Evolutionary conservation across 2,329 filamentous ascomycete species (phyloP).

Genomic region (Phialemoniopsis sp.): DNA sequence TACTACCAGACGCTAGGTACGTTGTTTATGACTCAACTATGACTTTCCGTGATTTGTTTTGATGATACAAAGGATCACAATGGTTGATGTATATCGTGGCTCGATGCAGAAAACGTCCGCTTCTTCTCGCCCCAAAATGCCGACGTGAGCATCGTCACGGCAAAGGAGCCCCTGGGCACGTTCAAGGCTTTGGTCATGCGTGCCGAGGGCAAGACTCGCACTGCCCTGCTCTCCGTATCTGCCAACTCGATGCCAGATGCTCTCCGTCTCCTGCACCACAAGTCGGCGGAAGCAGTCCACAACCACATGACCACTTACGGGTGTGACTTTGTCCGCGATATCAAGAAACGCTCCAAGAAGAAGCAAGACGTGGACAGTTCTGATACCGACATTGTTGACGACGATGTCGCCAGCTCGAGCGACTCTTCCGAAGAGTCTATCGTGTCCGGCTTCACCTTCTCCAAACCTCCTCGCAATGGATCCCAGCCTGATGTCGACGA

Average conservation of each 20-base stretch:
- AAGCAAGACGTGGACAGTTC: slow-evolving; percentile 3
- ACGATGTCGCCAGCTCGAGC: slow-evolving; percentile 1
- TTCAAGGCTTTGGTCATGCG: slow-evolving; percentile 18
- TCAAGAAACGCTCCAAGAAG: slow-evolving; percentile 6
- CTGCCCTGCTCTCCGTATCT: slow-evolving; percentile 24
- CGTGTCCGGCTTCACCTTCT: slow-evolving; percentile 1
- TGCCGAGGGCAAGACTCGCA: slow-evolving; percentile 15
- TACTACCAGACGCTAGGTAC: slow-evolving; percentile 3
- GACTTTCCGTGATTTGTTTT: too few relatives aligned
- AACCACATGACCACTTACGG: slow-evolving; percentile 25
- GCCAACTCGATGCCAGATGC: slow-evolving; percentile 22
- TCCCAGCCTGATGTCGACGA: slow-evolving; percentile 3
- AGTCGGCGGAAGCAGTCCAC: slow-evolving; percentile 31
- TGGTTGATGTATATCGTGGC: too few relatives aligned
- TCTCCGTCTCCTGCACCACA: slow-evolving; percentile 28
- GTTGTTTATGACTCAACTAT: not conserved
- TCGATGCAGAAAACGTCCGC: slow-evolving; percentile 17
- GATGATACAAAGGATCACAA: too few relatives aligned
- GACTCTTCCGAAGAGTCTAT: slow-evolving; percentile 11
- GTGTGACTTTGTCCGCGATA: slow-evolving; percentile 15
- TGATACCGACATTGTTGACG: slow-evolving; percentile 9
- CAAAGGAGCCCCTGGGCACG: slow-evolving; percentile 16
- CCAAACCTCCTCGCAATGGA: slow-evolving; percentile 5
- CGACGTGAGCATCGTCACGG: slow-evolving; percentile 13
- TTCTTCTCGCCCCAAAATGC: slow-evolving; percentile 16